Base-by-base conservation (phyloP, 768 basidiomycete genomes). In the Dacryopinax primogenitus region DNA sequence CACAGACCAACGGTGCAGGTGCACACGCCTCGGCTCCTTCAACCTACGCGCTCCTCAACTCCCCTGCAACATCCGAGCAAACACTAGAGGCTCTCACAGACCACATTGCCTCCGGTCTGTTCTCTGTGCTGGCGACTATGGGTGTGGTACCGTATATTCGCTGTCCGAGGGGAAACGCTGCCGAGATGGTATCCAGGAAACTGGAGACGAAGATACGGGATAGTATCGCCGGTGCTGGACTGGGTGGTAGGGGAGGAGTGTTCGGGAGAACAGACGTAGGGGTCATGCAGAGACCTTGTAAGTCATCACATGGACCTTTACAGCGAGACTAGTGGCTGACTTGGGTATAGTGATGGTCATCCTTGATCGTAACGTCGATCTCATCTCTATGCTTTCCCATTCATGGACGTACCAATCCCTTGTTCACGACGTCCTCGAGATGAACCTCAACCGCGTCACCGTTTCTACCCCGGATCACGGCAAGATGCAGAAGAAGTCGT, bases 371-470 rank as follows among this genome's bases (percentile, higher is more conserved):
- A 98, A 98, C 71, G 80, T 98, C 64, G 96, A 99, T 72, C 80
- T 99, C 15, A 88, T 92, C 1, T 88, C 96, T 7, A 90, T 94
- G 80, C 73, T 99, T 21, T 88, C 90, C 1, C 96, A 99, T 72
- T 94, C 94, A 1, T 99, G 96, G 96, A 98, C 96, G 37, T 99
- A 99, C 71, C 96, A 99, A 76, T 92, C 96, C 0, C 84, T 99
- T 32, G 89, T 98, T 0, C 96, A 95, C 28, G 96, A 99, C 73
- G 98, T 96, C 69, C 84, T 99, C 35, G 89, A 95, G 66, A 94
- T 99, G 80, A 94, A 90, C 74, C 82, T 99, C 18, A 98, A 98
- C 74, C 86, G 95, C 6, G 92, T 99, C 4, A 85, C 90, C 0
- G 86, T 99, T 33, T 76, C 79, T 73, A 80, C 84, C 1, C 78